phyloP scores from a whole-genome alignment of 2,329 filamentous ascomycete genomes.

The Graphilbum sp. region DNA sequence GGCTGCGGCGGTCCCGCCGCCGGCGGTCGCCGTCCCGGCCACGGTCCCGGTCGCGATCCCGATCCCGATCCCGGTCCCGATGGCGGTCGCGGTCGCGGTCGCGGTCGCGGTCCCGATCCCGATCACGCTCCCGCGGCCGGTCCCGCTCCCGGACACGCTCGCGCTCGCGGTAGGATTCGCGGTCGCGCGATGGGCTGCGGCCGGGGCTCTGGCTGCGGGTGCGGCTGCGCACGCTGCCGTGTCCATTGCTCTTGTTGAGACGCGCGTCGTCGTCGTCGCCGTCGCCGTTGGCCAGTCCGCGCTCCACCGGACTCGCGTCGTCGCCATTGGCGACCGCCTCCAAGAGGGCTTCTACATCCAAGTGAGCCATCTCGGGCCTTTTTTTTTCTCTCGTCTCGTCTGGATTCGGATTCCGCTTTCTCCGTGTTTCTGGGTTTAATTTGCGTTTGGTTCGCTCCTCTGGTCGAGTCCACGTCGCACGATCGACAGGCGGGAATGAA shows the following conservation, averaged over 20 bases:
- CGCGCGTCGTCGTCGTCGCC: conserved; percentile 22
- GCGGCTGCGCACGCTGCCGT: conserved; percentile 5
- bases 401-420: neutral
- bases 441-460: no score
- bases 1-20: conserved; percentile 36
- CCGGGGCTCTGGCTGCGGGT: conserved; percentile 1
- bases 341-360: conserved; percentile 80
- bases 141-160: conserved; percentile 1
- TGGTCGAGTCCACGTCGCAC: no score
- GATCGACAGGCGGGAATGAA: no score
- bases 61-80: no score
- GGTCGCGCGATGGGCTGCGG: conserved; percentile 3
- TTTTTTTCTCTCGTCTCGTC: no score
- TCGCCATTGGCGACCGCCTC: conserved; percentile 58
- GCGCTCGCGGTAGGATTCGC: conserved; percentile 1
- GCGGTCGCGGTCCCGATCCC: conserved; percentile 16
- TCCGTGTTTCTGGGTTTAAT: no score
- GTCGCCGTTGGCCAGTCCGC: conserved; percentile 16
- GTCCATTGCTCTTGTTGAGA: conserved; percentile 3
- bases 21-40: conserved; percentile 20
- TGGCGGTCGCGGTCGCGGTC: conserved; percentile 26
- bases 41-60: conserved; percentile 10
- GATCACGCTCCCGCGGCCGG: conserved; percentile 1
- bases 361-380: conserved; percentile 37
- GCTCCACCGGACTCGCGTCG: conserved; percentile 12